A percentile compares a stretch with the other conserved stretches of the same genome.
Conservation (phyloP, 2,329 filamentous ascomycete species). For the Spiromastix sp. region DNA sequence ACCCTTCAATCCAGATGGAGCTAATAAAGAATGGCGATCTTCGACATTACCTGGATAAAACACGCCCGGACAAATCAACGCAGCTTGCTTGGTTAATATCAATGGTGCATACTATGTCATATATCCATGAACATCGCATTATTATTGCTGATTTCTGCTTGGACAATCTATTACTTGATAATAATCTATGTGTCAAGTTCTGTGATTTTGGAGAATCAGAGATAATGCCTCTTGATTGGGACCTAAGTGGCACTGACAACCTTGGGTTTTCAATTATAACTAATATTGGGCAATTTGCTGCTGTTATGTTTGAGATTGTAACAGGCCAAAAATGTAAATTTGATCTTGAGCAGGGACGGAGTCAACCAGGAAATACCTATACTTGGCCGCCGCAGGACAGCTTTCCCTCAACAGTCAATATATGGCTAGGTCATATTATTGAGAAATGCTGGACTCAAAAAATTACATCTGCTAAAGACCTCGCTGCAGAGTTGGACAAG, state of each 20-base stretch:
- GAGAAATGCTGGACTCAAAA: neutral
- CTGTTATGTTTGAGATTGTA: neutral
- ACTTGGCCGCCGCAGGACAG: neutral
- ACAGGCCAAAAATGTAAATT: neutral
- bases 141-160: neutral
- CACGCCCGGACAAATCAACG: constrained; percentile 9
- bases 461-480: constrained; percentile 11
- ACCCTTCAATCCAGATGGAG: constrained; percentile 9
- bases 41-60: constrained; percentile 11
- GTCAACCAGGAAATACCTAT: neutral
- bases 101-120: neutral
- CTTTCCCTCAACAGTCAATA: neutral
- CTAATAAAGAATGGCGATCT: constrained; percentile 18
- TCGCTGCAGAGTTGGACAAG: constrained; percentile 11
- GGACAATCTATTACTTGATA: neutral
- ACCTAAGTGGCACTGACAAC: neutral
- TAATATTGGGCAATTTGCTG: neutral
- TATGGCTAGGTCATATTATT: neutral
- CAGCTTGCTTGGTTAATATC: constrained; percentile 1
- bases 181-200: neutral
- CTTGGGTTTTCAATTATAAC: neutral
- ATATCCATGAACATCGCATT: neutral
- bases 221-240: neutral
- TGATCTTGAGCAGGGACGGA: no score
- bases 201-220: neutral